Evolutionary conservation across 1,284 basidiomycete species (phyloP), one percentile per base, ranked within the genome.

Genomic region (Sutorius eximius): DNA sequence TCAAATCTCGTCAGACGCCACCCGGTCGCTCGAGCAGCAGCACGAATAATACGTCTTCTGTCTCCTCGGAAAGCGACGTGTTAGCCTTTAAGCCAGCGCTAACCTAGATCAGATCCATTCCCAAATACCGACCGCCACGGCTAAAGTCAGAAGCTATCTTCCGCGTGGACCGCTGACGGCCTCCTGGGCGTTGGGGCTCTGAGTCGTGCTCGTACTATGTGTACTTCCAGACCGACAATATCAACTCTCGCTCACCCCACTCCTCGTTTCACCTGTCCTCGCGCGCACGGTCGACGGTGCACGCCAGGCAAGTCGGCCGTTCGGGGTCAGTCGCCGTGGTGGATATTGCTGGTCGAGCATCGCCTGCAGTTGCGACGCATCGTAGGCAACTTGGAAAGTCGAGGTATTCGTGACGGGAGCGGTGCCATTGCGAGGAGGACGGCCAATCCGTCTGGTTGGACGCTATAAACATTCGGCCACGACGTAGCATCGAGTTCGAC

Each of bases 391-490:
- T 27, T 27, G 24, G 24, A 27, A 5, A 27, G 24, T 27, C 5
- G 24, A 27, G 4, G 1, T 3, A 27, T 5, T 27, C 24, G 24
- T 27, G 24, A 27, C 24, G 24, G 24, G 24, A 5, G 24, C 5
- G 24, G 24, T 27, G 24, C 24, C 24, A 27, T 5, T 27, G 24
- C 5, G 24, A 27, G 24, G 24, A 27, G 24, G 6, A 27, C 5
- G 24, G n/a, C n/a, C n/a, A n/a, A n/a, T 72, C 52, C 11, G 48
- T 64, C 60, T 74, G 67, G 47, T 67, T 63, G 2, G 74, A 64
- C 56, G 76, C 71, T 5, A 73, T 49, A 53, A 75, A 80, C 1
- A 73, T 75, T 81, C 12, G 76, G 76, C 52, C 67, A 66, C 13
- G 53, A 55, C 0, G 67, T 66, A 13, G 54, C 55, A 33, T 68